Conservation (phyloP, 306 rosid species). For the Hippophae gyantsensis region DNA sequence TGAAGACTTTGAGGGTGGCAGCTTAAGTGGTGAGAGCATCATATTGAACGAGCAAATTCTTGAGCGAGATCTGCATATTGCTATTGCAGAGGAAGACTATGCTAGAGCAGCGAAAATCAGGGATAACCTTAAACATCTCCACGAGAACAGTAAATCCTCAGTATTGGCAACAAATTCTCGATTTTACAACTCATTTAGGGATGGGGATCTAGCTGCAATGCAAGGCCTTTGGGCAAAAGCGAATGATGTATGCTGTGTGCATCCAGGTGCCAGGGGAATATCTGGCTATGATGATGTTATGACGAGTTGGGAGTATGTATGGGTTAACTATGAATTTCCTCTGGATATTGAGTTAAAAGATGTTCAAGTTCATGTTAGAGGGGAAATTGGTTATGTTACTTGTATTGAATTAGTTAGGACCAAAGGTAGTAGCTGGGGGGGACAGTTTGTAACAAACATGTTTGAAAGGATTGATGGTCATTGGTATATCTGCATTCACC, state of each 20-base stretch:
- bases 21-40: constrained; percentile 36
- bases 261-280: constrained; percentile 76
- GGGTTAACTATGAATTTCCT: constrained; percentile 96
- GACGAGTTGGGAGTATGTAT: constrained; percentile 85
- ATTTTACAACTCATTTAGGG: constrained; percentile 61
- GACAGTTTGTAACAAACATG: constrained; percentile 77
- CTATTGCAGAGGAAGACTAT: constrained; percentile 81
- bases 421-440: constrained; percentile 87
- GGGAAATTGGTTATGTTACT: constrained; percentile 71
- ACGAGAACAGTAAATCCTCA: constrained; percentile 44
- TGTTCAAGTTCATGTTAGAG: constrained; percentile 56
- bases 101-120: constrained; percentile 71
- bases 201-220: constrained; percentile 78
- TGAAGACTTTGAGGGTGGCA: constrained; percentile 43
- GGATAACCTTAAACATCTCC: constrained; percentile 56
- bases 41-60: constrained; percentile 48
- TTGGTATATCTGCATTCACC: constrained; percentile 78
- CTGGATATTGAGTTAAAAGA: constrained; percentile 70
- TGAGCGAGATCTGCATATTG: constrained; percentile 53
- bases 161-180: constrained; percentile 50
- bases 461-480: constrained; percentile 65
- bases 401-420: constrained; percentile 87
- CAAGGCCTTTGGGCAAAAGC: constrained; percentile 71
- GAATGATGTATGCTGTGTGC: constrained; percentile 68
- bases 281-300: constrained; percentile 72